These are phyloP conservation scores for Fusarium musae DNA, from an alignment of 2,329 filamentous ascomycete genomes.

Conservation along the genomic window DNA sequence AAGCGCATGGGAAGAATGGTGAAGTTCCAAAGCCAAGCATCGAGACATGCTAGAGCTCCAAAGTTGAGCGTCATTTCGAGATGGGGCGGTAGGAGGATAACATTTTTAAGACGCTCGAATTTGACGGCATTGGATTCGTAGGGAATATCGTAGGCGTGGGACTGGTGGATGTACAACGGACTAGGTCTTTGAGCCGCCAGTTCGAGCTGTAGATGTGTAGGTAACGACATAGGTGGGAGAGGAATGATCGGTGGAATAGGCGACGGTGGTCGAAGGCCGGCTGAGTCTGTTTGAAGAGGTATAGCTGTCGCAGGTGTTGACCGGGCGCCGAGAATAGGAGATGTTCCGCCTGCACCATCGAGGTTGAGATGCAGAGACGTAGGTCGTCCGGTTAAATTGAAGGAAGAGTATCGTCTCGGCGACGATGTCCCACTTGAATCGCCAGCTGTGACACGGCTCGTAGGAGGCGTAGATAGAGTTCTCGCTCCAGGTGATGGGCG, in stretches of 20 bases:
- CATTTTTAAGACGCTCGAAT: constrained; percentile 90
- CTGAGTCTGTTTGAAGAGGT: constrained; percentile 35
- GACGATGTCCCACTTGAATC: constrained; percentile 47
- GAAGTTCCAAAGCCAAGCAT: constrained; percentile 96
- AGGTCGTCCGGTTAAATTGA: constrained; percentile 58
- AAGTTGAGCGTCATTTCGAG: constrained; percentile 89
- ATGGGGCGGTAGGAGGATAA: constrained; percentile 81
- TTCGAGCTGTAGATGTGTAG: constrained; percentile 73
- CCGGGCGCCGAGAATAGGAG: constrained; percentile 28
- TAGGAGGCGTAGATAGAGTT: constrained; percentile 66
- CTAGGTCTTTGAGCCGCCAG: constrained; percentile 70
- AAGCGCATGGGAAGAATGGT: constrained; percentile 95
- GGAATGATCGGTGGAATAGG: constrained; percentile 67
- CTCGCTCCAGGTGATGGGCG: constrained; percentile 51
- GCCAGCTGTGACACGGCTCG: constrained; percentile 52
- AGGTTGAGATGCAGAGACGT: constrained; percentile 58
- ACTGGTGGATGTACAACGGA: constrained; percentile 73
- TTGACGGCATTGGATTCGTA: constrained; percentile 95
- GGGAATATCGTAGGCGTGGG: constrained; percentile 68
- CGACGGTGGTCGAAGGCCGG: constrained; percentile 53
- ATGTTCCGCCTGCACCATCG: constrained; percentile 40
- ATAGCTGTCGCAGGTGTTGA: constrained; percentile 43
- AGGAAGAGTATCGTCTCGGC: constrained; percentile 62
- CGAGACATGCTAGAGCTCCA: constrained; percentile 89
- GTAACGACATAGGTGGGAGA: constrained; percentile 73